Evolutionary conservation across 2,329 filamentous ascomycete species (phyloP).

Genomic region (Hypoxylon sp.): DNA sequence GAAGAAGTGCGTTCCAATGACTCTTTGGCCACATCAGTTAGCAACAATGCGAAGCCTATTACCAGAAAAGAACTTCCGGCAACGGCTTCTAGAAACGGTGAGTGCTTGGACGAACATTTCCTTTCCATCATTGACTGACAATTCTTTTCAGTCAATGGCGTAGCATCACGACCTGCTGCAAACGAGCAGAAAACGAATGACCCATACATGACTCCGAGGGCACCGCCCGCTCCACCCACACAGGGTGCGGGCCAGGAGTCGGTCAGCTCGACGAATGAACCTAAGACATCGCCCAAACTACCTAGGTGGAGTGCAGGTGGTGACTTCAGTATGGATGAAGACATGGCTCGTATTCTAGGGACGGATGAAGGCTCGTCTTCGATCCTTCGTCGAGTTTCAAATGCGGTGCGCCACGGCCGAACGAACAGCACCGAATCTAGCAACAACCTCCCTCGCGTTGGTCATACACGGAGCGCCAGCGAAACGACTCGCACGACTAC

Average conservation of each 20-base stretch:
- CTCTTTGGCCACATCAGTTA: slow-evolving; percentile 60
- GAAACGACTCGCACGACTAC: slow-evolving; percentile 75
- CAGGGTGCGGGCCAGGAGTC: slow-evolving; percentile 65
- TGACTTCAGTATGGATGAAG: slow-evolving; percentile 95
- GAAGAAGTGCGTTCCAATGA: slow-evolving; percentile 64
- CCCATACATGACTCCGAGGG: slow-evolving; percentile 71
- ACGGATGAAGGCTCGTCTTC: slow-evolving; percentile 83
- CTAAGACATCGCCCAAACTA: slow-evolving; percentile 75
- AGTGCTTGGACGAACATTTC: slow-evolving; percentile 48
- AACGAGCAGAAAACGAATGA: slow-evolving; percentile 63
- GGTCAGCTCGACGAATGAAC: slow-evolving; percentile 58
- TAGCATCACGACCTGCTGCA: slow-evolving; percentile 51
- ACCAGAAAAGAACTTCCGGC: slow-evolving; percentile 75
- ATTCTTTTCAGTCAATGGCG: slow-evolving; percentile 56
- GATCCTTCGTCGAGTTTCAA: slow-evolving; percentile 89
- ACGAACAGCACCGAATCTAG: slow-evolving; percentile 82
- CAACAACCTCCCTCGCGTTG: slow-evolving; percentile 60
- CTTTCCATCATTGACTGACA: slow-evolving; percentile 38
- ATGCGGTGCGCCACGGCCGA: slow-evolving; percentile 92
- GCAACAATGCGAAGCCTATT: slow-evolving; percentile 65
- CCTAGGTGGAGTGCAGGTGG: slow-evolving; percentile 83
- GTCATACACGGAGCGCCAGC: slow-evolving; percentile 75
- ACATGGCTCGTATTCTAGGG: slow-evolving; percentile 89
- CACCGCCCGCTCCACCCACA: slow-evolving; percentile 68
- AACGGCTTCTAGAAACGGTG: slow-evolving; percentile 61